Evolutionary conservation across 139 green algal genomes (phyloP), one percentile per base, ranked within the genome.

Genomic region (Spirogloea muscicola): DNA sequence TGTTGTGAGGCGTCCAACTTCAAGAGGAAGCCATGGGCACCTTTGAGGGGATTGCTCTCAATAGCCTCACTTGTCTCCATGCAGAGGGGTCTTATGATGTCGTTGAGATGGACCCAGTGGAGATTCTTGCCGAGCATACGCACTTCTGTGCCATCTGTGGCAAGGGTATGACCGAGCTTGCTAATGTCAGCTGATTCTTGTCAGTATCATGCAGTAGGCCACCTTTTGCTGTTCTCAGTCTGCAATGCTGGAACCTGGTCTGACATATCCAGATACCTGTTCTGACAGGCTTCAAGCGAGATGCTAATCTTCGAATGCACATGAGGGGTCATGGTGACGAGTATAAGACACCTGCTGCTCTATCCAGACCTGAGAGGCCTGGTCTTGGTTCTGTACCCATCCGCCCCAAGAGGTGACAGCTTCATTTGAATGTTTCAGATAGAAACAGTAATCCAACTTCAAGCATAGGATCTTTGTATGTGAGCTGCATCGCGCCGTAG

Each of bases 91-190:
- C 69, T n/a, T 77, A 72, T 39, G 69, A 70, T 25, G 44, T 77
- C 6, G 21, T 77, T 1, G 57, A 77, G 57, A 69, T 77, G 46
- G 69, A 77, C 51, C 55, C 69, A 9, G 57, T 77, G 59, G 69
- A 77, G 55, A 70, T 77, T 33, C 33, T 77, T 25, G 69, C 69
- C 9, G 69, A 77, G 69, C 69, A 77, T 37, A 77, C 69, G 16
- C 69, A 77, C 52, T 77, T 77, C 51, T 77, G 69, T 42, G 69
- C 68, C 4, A 77, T 77, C 34, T 77, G 69, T 48, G 57, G 57
- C 46, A 77, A 77, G 58, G 68, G 68, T 76, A 31, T 13, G 58
- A 21, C 27, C 25, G 18, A 74, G n/a, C n/a, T n/a, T n/a, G n/a
- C n/a, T n/a, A n/a, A n/a, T n/a, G n/a, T n/a, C n/a, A n/a, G n/a